Conservation (phyloP, 495 filamentous ascomycete species). For the Apodospora peruviana region DNA sequence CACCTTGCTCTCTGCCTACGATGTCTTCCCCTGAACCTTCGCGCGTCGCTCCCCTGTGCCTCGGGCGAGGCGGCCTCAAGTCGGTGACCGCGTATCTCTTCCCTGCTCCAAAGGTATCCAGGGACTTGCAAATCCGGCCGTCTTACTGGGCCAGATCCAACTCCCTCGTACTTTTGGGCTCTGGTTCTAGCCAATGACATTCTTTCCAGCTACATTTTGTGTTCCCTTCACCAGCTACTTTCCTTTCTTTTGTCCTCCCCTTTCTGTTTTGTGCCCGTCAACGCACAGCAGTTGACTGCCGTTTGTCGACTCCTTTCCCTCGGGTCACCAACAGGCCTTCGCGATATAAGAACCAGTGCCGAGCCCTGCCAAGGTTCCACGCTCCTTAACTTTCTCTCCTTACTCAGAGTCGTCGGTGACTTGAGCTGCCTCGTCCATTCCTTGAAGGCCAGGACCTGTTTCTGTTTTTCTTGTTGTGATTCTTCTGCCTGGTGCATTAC, state of each 20-base stretch:
- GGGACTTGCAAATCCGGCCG: not conserved
- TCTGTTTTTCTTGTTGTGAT: slow-evolving; percentile 19
- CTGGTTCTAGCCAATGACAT: slow-evolving; percentile 9
- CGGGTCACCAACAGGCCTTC: not conserved
- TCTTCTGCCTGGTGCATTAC: slow-evolving; percentile 36
- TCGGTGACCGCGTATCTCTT: slow-evolving; percentile 22
- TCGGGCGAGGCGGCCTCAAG: slow-evolving; percentile 20
- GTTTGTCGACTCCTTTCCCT: not conserved
- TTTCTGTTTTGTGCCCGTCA: slow-evolving; percentile 3
- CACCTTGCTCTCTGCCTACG: slow-evolving; percentile 2
- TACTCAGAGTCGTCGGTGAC: slow-evolving; percentile 4
- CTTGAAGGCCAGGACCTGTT: slow-evolving; percentile 30
- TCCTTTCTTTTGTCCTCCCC: slow-evolving; percentile 12
- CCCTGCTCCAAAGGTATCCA: slow-evolving; percentile 9
- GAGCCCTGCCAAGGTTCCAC: slow-evolving; percentile 10
- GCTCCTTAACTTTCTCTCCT: slow-evolving; percentile 4
- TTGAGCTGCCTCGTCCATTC: slow-evolving; percentile 30
- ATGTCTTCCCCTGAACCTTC: slow-evolving; percentile 4
- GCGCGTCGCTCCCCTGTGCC: slow-evolving; percentile 18
- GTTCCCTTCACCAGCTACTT: too few species aligned
- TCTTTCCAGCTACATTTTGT: too few species aligned
- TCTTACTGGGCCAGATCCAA: slow-evolving; percentile 18
- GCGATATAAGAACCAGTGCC: slow-evolving; percentile 13
- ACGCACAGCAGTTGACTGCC: not conserved
- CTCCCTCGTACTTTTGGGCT: slow-evolving; percentile 8